A percentile compares a stretch with the other conserved stretches of the same genome.
These are phyloP conservation scores for Neltuma alba DNA, from an alignment of 306 rosid species.

Conservation along the genomic window DNA sequence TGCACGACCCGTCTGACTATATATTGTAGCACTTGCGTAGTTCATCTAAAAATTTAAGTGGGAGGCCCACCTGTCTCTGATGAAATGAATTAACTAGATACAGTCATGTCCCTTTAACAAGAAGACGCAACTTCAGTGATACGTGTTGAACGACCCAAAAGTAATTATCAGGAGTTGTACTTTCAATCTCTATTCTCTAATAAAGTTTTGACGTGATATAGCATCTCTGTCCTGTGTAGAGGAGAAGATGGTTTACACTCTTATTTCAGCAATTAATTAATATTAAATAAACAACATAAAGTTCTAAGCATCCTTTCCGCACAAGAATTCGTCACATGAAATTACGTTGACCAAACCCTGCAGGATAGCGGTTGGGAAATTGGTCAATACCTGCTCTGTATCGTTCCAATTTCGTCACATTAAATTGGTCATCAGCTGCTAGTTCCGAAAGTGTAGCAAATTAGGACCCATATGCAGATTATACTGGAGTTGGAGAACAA, in stretches of 20 bases:
- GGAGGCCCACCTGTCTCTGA: no score
- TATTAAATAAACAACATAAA: neutral
- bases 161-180: neutral
- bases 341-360: neutral
- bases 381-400: no score
- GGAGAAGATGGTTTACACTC: no score
- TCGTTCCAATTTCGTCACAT: no score
- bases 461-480: no score
- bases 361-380: no score
- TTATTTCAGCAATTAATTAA: neutral
- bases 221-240: neutral
- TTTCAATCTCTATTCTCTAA: neutral
- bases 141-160: neutral
- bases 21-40: no score
- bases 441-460: no score
- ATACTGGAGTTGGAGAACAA: no score
- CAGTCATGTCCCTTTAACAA: neutral
- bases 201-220: neutral
- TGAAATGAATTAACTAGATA: no score
- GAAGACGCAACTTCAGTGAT: neutral
- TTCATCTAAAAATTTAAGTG: no score
- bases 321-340: neutral
- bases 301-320: neutral
- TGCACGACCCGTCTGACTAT: neutral
- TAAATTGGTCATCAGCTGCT: no score